Evolutionary conservation across 257 asterid genomes (phyloP).

Genomic region (Gentiana dahurica): DNA sequence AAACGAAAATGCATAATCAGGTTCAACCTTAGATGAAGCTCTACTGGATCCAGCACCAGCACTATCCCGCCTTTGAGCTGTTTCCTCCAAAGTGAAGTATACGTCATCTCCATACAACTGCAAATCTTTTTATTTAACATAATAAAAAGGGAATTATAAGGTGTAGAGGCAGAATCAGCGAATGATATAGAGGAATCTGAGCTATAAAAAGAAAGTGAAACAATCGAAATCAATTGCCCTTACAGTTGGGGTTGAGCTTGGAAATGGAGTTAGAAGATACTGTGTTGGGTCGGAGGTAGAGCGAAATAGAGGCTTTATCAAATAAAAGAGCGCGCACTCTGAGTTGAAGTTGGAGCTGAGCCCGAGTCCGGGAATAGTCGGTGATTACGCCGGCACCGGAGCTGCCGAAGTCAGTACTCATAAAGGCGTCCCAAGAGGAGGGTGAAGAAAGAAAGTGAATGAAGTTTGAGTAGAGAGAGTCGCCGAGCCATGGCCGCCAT

Average conservation of each 20-base stretch:
- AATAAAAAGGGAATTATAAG: not conserved
- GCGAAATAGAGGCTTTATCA: slow-evolving; percentile 71
- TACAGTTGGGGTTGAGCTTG: slow-evolving; percentile 73
- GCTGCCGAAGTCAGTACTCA: slow-evolving; percentile 53
- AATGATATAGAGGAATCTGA: not conserved
- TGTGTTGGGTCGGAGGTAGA: slow-evolving; percentile 23
- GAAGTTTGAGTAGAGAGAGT: slow-evolving; percentile 56
- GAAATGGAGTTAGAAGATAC: slow-evolving; percentile 27
- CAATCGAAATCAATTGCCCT: slow-evolving; percentile 1
- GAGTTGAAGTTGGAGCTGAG: slow-evolving; percentile 79
- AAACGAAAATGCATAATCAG: not conserved
- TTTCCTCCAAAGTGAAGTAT: slow-evolving; percentile 69
- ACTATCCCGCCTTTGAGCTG: slow-evolving; percentile 32
- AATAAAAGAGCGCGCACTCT: slow-evolving; percentile 88
- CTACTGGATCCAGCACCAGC: slow-evolving; percentile 36
- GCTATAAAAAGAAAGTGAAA: too few relatives aligned
- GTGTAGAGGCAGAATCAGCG: not conserved
- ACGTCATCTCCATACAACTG: slow-evolving; percentile 92
- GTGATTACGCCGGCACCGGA: slow-evolving; percentile 63
- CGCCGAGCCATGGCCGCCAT: slow-evolving; percentile 93
- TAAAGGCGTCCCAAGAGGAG: slow-evolving; percentile 72
- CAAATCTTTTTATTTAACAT: slow-evolving; percentile 45
- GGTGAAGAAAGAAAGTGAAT: slow-evolving; percentile 61
- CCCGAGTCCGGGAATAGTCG: slow-evolving; percentile 44
- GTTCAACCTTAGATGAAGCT: slow-evolving; percentile 45